Percentiles rank a stretch among this genome's conserved stretches.
Evolutionary conservation across 176 grass and related monocot species (phyloP).

Genomic region (Avena eriantha): DNA sequence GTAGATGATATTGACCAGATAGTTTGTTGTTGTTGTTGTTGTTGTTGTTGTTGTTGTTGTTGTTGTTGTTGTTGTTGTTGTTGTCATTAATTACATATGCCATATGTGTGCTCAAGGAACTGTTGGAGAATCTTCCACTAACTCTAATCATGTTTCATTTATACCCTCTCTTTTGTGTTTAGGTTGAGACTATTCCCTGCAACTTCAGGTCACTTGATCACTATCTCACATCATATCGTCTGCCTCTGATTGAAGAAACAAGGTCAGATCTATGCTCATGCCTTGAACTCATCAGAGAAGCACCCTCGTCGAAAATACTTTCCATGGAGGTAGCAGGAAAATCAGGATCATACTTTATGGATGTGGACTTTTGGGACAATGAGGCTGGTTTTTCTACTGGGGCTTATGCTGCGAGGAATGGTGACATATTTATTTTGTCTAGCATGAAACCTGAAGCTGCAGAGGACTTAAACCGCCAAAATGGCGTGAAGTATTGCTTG

Average conservation of each 20-base stretch:
- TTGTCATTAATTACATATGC: neutral
- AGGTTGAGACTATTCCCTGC: constrained; percentile 63
- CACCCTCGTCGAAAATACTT: constrained; percentile 55
- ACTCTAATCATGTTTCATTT: neutral
- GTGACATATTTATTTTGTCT: constrained; percentile 74
- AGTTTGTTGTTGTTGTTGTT: neutral
- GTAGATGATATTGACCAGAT: neutral
- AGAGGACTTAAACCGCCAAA: constrained; percentile 53
- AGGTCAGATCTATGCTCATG: constrained; percentile 55
- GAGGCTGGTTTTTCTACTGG: constrained; percentile 36
- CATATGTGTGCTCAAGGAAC: neutral
- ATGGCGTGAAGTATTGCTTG: constrained; percentile 52
- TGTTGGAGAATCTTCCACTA: neutral
- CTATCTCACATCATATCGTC: constrained; percentile 58
- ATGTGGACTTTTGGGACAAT: constrained; percentile 60
- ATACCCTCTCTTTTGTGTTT: neutral
- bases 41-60: too few relatives aligned
- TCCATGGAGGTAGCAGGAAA: constrained; percentile 42
- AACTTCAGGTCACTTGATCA: constrained; percentile 47
- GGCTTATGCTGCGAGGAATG: constrained; percentile 54
- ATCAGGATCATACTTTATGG: constrained; percentile 44
- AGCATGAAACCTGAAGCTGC: constrained; percentile 50
- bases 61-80: neutral
- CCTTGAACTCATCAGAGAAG: constrained; percentile 55
- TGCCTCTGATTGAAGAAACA: constrained; percentile 79